Base-by-base conservation (phyloP, 2,329 filamentous ascomycete species). In the Metarhizium sp. region DNA sequence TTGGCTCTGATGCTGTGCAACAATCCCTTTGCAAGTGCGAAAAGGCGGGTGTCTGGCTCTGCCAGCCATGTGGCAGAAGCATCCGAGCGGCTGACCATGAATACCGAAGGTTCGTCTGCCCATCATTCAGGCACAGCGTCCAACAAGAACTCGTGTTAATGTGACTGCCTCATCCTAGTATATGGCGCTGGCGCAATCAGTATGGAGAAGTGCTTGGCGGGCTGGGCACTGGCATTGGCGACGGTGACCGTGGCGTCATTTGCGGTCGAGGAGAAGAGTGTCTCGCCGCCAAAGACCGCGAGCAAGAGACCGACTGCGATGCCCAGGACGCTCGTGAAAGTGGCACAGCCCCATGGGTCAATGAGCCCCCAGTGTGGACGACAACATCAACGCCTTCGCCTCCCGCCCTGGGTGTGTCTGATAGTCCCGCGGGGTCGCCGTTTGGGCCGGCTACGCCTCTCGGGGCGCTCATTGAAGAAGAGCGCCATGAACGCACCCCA, bases 171-270 rank as follows among this genome's bases (percentile, higher is more conserved):
- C 11, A 6, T 25, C 48, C 14, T 56, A 84, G 81, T 4, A 89
- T 92, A 54, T 96, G 92, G 91, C 87, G 84, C 59, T 96, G 92
- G 92, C 85, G 92, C 52, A 89, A 83, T 45, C 84, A 90, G 29
- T 96, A 96, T 68, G 86, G 86, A 16, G 87, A 90, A 60, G 84
- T 90, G 0, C 87, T 92, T 2, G 85, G 84, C 20, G 89, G 90
- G 2, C 77, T 95, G 0, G 90, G 91, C 29, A 92, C 88, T 0
- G 92, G 92, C 5, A 90, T 95, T 34, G 90, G 91, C 47, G 90
- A 95, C 62, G 91, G 90, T 36, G 86, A 91, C 64, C 86, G 92
- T 62, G 92, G 91, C 34, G 90, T 96, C 14, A 85, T 90, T 59
- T 97, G 92, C 66, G 92, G 90, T 0, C 83, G 90, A n/a, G 86